phyloP scores from a whole-genome alignment of 2,329 filamentous ascomycete species.

The Monosporascus ibericus region DNA sequence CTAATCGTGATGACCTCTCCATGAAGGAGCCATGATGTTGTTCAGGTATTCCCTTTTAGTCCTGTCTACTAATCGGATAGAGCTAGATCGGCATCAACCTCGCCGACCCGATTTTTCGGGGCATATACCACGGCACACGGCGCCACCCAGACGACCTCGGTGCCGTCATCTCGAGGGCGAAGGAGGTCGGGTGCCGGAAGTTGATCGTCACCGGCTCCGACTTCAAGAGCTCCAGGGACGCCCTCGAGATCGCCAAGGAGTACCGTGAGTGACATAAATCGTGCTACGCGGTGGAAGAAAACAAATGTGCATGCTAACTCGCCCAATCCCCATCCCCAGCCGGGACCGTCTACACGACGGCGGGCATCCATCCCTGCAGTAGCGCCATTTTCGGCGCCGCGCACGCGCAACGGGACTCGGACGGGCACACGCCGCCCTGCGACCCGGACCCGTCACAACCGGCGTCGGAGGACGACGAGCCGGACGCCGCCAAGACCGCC shows the following conservation, averaged over 20 bases:
- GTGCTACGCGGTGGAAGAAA: no score
- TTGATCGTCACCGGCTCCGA: conserved; percentile 93
- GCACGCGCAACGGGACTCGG: conserved; percentile 34
- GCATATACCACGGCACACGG: conserved; percentile 74
- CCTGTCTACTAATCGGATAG: conserved; percentile 7
- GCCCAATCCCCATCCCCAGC: conserved; percentile 39
- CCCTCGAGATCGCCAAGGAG: conserved; percentile 64
- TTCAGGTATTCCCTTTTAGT: not conserved
- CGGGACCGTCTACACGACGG: conserved; percentile 78
- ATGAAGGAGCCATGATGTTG: no score
- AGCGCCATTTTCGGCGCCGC: conserved; percentile 67
- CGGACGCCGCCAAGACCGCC: conserved; percentile 38
- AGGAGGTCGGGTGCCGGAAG: conserved; percentile 74
- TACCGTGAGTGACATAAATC: conserved; percentile 52
- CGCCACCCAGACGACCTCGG: conserved; percentile 67
- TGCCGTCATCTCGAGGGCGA: conserved; percentile 72
- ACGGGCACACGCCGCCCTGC: conserved; percentile 45
- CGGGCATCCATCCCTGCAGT: conserved; percentile 90
- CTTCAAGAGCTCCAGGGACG: conserved; percentile 68
- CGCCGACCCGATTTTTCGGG: conserved; percentile 83
- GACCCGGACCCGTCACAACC: conserved; percentile 45
- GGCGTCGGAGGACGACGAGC: conserved; percentile 42
- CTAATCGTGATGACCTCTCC: no score
- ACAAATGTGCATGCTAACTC: not conserved
- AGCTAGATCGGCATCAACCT: conserved; percentile 86